phyloP scores from a whole-genome alignment of 345 rosid genomes.

The Acer negundo region DNA sequence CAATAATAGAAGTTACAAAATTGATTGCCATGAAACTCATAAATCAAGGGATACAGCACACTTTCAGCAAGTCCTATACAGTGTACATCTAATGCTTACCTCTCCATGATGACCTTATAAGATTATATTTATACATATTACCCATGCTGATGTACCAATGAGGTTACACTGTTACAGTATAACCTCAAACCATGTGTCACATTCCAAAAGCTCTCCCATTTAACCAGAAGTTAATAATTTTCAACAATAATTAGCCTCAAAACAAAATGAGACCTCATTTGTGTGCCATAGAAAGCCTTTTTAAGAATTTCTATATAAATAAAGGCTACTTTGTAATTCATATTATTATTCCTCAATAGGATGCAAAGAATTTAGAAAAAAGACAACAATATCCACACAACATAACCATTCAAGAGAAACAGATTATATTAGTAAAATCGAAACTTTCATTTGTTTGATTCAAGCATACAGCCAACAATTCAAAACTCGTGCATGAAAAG shows the following conservation, averaged over 20 bases:
- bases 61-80: background rate
- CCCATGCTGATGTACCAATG: background rate
- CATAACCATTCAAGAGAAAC: background rate
- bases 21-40: background rate
- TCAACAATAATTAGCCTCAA: background rate
- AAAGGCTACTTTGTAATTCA: background rate
- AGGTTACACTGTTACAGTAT: background rate
- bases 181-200: background rate
- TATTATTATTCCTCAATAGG: background rate
- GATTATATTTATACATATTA: background rate
- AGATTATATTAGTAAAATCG: no score
- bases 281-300: background rate
- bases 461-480: background rate
- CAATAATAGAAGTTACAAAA: background rate
- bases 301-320: no score
- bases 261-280: background rate
- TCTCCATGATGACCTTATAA: background rate
- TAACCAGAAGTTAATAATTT: background rate
- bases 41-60: background rate
- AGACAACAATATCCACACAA: background rate
- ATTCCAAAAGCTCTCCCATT: background rate
- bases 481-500: background rate
- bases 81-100: background rate
- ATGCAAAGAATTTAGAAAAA: background rate
- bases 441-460: background rate